Evolutionary conservation across 805 yeast species (phyloP), one percentile per base, ranked within the genome.

Genomic region (Wickerhamomyces queroliae): DNA sequence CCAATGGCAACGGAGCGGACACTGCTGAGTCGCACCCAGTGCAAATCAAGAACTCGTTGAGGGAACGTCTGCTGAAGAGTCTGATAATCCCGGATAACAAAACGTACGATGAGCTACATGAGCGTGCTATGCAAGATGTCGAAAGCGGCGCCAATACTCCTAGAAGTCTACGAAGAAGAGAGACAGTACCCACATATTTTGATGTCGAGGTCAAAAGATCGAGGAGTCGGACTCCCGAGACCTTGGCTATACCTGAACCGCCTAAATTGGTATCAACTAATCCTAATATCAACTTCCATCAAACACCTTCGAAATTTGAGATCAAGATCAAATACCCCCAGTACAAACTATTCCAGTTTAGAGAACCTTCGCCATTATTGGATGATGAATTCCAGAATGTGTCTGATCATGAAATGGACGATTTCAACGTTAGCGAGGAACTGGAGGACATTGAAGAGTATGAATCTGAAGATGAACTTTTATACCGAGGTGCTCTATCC

Each of bases 401-500:
- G 9, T 21, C 25, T 10, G 59, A 52, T 36, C 49, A 53, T 37
- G 52, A 47, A 25, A 30, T 37, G 20, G 56, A 50, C 29, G 59
- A 55, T 29, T 52, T 53, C 31, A 49, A 51, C 27, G 49, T 50
- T 13, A 38, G 33, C 19, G 33, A 47, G 31, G 58, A 46, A 19
- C 51, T 45, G 7, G 4, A n/a, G n/a, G 43, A 33, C 19, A 16
- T 27, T 5, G 35, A 41, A 3, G 19, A 34, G 6, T 32, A 32
- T 23, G 56, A 50, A 18, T 63, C 64, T n/a, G 64, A 67, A n/a
- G 58, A 65, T 35, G 83, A 80, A 39, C 52, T 78, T 22, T 93
- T 95, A 0, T 84, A 74, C 47, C 63, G 82, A 36, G 93, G 93
- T 0, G 71, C 83, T 0, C 60, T 84, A 16, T 59, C 69, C 16